A percentile compares a stretch with the other conserved stretches of the same genome.
Conservation (phyloP, 495 filamentous ascomycete species). For the Penicillium crystallinum region DNA sequence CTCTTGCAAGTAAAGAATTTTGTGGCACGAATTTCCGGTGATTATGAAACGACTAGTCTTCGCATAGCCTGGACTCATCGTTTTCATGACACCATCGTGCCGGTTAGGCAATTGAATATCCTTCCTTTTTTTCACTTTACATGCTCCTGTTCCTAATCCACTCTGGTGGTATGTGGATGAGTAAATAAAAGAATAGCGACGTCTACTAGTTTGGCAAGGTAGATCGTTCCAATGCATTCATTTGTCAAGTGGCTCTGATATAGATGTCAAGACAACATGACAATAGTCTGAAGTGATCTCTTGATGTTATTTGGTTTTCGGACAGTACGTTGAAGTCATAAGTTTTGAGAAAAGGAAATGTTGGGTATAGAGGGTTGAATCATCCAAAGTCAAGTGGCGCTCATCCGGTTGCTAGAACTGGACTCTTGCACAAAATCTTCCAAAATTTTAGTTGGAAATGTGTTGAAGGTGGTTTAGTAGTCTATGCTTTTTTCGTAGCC, state of each 20-base stretch:
- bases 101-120: background rate
- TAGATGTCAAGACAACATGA: background rate
- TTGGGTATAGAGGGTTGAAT: constrained; percentile 50
- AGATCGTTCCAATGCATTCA: background rate
- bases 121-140: background rate
- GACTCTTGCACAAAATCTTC: constrained; percentile 15
- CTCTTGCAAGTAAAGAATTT: background rate
- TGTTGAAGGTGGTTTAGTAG: constrained; percentile 17
- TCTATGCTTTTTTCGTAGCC: constrained; percentile 15
- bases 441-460: constrained; percentile 13
- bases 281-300: background rate
- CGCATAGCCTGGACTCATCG: background rate
- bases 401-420: constrained; percentile 10
- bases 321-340: constrained; percentile 35
- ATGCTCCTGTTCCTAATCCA: background rate
- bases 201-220: background rate
- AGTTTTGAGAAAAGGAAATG: constrained; percentile 8
- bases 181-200: background rate
- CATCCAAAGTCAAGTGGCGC: constrained; percentile 30
- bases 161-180: background rate
- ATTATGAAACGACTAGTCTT: background rate
- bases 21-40: background rate
- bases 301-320: constrained; percentile 12
- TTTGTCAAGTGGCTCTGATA: background rate
- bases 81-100: background rate